Base-by-base conservation (phyloP, 2,329 filamentous ascomycete species). In the Fusarium paranaense region DNA sequence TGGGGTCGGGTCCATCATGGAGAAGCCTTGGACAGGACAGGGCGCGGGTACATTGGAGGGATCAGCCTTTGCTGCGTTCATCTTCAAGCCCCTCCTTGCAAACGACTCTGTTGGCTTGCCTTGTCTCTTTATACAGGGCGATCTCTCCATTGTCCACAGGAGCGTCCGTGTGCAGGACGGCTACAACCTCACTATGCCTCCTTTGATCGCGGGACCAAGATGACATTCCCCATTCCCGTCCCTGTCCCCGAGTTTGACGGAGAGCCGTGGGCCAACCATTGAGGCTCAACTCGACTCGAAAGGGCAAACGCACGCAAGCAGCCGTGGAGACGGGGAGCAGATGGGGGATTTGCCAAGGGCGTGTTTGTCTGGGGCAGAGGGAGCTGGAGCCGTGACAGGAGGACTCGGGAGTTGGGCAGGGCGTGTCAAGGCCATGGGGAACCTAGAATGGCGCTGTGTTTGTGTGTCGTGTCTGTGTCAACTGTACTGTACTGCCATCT, bases 151-250 rank as follows among this genome's bases (percentile, higher is more conserved):
- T 75, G 76, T 74, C 70, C 72, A 69, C 76, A 73, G 69, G 57
- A 74, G 62, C 74, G 76, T 73, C 75, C 71, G 76, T 78, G 76
- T 76, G 69, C 67, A 66, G 64, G 66, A 76, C 69, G 75, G 76
- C 72, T 76, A 76, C 74, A 65, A 77, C 76, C 65, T 76, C 69
- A 70, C 76, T 77, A 78, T 76, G 35, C 76, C 76, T 77, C 73
- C 57, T 78, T 78, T 77, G 73, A 78, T 74, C 73, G 47, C 62
- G 38, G 65, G 60, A 72, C 61, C 67, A 69, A 64, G 67, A 75
- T 73, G 74, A 67, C 72, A 73, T 72, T 78, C 62, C 64, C 72
- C 68, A 70, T 74, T 69, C 71, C 67, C 56, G 66, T 69, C 64
- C 66, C 70, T 70, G 66, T 76, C 73, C 68, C 73, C 69, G 73